Conservation (phyloP, 345 rosid genomes). For the Brassica juncea region DNA sequence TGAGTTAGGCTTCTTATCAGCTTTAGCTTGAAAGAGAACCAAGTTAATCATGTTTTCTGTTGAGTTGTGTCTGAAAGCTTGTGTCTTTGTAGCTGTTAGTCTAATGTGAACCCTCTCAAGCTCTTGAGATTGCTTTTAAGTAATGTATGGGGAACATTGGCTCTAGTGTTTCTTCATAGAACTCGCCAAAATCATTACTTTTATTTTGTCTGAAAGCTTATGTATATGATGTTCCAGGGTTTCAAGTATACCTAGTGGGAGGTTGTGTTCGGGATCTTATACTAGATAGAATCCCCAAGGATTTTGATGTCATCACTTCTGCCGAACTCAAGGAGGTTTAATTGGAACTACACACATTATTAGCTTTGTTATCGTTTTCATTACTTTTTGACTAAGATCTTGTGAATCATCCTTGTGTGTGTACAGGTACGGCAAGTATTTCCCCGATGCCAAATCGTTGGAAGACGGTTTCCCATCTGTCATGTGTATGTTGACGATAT, state of each 20-base stretch:
- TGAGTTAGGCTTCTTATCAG: background rate
- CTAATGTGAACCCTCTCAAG: background rate
- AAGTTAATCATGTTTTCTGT: too few relatives aligned
- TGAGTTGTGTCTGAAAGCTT: background rate
- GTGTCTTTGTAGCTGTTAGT: background rate
- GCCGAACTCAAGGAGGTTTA: slow-evolving; percentile 64
- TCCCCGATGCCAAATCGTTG: slow-evolving; percentile 56
- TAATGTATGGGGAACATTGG: background rate
- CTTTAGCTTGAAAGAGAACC: background rate
- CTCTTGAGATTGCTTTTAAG: slow-evolving; percentile 1
- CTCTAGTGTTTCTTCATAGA: background rate
- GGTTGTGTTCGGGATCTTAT: slow-evolving; percentile 82
- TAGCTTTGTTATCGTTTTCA: background rate
- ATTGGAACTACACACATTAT: slow-evolving; percentile 7
- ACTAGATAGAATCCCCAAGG: slow-evolving; percentile 63
- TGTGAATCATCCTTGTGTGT: background rate
- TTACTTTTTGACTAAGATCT: too few relatives aligned
- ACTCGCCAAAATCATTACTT: background rate
- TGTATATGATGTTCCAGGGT: slow-evolving; percentile 53
- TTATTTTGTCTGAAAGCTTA: too few relatives aligned
- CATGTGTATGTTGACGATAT: slow-evolving; percentile 56
- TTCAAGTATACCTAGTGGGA: slow-evolving; percentile 71
- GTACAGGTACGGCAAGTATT: slow-evolving; percentile 56
- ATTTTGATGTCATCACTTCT: slow-evolving; percentile 68
- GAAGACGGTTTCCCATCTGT: slow-evolving; percentile 72